Evolutionary conservation across 805 yeast genomes (phyloP).

Genomic region (Candida golubevii): DNA sequence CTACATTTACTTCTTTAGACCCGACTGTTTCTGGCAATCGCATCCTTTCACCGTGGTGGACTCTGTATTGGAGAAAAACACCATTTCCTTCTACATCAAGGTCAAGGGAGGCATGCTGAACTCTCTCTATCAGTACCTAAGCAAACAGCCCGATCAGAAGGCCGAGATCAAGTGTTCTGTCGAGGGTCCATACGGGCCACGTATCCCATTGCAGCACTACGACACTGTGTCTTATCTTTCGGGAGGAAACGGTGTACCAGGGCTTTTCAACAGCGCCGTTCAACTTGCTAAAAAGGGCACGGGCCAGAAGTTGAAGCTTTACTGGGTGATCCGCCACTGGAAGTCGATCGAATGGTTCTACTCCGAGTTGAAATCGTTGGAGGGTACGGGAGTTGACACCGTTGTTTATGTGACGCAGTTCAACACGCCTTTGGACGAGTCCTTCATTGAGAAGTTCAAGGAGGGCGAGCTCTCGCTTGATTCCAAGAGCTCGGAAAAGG

Average conservation of each 20-base stretch:
- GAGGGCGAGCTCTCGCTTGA: neutral
- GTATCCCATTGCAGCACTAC: conserved; percentile 44
- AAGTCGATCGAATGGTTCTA: conserved; percentile 38
- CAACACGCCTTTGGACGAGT: conserved; percentile 16
- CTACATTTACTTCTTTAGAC: conserved; percentile 53
- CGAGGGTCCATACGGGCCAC: conserved; percentile 61
- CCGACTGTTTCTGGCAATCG: conserved; percentile 58
- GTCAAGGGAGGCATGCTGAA: conserved; percentile 58
- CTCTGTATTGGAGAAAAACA: conserved; percentile 34
- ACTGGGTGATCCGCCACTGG: conserved; percentile 40
- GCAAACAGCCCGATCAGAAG: conserved; percentile 28
- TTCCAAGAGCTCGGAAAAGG: conserved; percentile 1
- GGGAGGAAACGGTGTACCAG: conserved; percentile 67
- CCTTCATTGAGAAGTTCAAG: conserved; percentile 11
- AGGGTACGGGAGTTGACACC: conserved; percentile 31
- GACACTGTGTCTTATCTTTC: conserved; percentile 49
- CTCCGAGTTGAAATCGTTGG: conserved; percentile 32
- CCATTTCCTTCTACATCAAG: conserved; percentile 44
- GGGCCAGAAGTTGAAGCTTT: conserved; percentile 22
- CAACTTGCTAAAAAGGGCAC: conserved; percentile 19
- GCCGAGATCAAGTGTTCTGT: conserved; percentile 41
- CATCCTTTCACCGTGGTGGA: conserved; percentile 67
- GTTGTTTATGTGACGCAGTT: conserved; percentile 29
- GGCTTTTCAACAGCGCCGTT: conserved; percentile 43
- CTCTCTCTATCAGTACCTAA: conserved; percentile 28